These are phyloP conservation scores for Monilinia laxa DNA, from an alignment of 2,329 filamentous ascomycete genomes.

Conservation along the genomic window DNA sequence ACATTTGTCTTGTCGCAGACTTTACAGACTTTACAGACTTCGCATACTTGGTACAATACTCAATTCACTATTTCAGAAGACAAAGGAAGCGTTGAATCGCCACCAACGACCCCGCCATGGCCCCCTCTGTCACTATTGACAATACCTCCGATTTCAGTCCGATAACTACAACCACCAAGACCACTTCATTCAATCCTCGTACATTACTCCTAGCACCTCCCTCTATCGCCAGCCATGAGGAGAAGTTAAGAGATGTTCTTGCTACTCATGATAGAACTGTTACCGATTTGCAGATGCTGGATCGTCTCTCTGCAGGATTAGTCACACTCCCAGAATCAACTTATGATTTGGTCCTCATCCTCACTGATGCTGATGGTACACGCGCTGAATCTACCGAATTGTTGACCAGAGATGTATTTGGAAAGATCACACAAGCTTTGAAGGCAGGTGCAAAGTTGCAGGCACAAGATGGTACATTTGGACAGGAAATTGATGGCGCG, in stretches of 20 bases:
- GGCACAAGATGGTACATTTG: slow-evolving; percentile 66
- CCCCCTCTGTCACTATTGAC: slow-evolving; percentile 39
- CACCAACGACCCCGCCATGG: slow-evolving; percentile 30
- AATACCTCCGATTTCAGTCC: slow-evolving; percentile 39
- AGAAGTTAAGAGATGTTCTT: slow-evolving; percentile 70
- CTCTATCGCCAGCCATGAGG: slow-evolving; percentile 81
- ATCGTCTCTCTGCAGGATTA: slow-evolving; percentile 80
- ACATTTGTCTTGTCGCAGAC: not conserved
- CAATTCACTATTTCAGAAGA: not conserved
- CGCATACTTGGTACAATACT: not conserved
- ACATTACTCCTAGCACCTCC: slow-evolving; percentile 88
- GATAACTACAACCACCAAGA: slow-evolving; percentile 29
- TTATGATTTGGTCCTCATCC: slow-evolving; percentile 82
- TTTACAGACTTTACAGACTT: not conserved
- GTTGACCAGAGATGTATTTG: slow-evolving; percentile 67
- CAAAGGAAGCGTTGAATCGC: not conserved
- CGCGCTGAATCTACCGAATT: slow-evolving; percentile 61
- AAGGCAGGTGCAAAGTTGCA: slow-evolving; percentile 66
- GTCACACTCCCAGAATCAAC: slow-evolving; percentile 72
- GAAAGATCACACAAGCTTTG: slow-evolving; percentile 67
- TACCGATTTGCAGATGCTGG: slow-evolving; percentile 96
- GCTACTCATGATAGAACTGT: slow-evolving; percentile 68
- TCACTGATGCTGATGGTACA: slow-evolving; percentile 73
- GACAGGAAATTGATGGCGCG: slow-evolving; percentile 42
- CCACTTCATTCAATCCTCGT: slow-evolving; percentile 43